Base-by-base conservation (phyloP, 768 basidiomycete genomes). In the Cyclocybe aegerita region DNA sequence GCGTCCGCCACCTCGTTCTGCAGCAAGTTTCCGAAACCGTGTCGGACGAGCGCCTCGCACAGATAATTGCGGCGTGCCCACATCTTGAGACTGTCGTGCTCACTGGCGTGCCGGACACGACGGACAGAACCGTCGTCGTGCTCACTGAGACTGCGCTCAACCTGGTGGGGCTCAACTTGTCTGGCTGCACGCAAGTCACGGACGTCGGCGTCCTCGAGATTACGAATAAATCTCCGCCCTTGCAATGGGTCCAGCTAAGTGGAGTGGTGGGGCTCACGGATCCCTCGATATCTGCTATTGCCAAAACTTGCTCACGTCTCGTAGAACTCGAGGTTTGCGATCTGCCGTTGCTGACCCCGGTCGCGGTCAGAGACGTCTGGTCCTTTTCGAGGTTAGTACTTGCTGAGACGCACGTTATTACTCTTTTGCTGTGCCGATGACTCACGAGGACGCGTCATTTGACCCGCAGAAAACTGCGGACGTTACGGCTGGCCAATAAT, bases 351-450 rank as follows among this genome's bases (percentile, higher is more conserved):
- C 60, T 97, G 48, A 89, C 88, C 7, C 78, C 81, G 5, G 64
- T 78, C 40, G 83, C 90, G 0, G 75, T 92, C 32, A 81, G 87
- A 34, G 90, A 92, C 60, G 75, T 97, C n/a, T 88, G 93, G 78
- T 76, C 78, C 30, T 90, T 84, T 67, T 87, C 87, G 39, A 82
- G 77, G 70, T 78, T 65, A 60, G 75, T 60, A 51, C 47, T 49
- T 37, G 15, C 32, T 46, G 36, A 54, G 31, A n/a, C 31, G 23
- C 33, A 23, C n/a, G 10, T 7, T 23, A 34, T 14, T 44, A n/a
- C 14, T 23, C 30, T 36, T 29, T 23, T 38, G 35, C 15, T 36
- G 16, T 50, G 36, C 10, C 23, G 29, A 40, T 33, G 45, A 42
- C 9, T 50, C 37, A 40, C 38, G 41, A 15, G 54, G 16, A 42